Evolutionary conservation across 2,329 filamentous ascomycete genomes (phyloP).

Genomic region (Monilinia polystroma): DNA sequence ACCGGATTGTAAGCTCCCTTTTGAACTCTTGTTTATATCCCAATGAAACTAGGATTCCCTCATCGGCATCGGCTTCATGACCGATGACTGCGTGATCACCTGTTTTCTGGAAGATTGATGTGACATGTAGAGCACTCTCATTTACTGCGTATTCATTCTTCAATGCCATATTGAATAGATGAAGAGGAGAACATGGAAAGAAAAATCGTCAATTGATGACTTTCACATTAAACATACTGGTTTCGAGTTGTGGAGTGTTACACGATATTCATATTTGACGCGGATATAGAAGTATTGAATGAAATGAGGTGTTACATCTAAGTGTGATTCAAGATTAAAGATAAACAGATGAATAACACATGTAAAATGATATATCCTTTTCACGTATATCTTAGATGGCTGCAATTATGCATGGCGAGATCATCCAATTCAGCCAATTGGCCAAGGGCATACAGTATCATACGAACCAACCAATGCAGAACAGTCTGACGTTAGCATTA

Average conservation of each 20-base stretch:
- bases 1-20: constrained; percentile 36
- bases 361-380: not conserved
- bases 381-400: not conserved
- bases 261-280: not conserved
- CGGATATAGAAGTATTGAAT: not conserved
- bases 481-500: not conserved
- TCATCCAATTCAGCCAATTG: not conserved
- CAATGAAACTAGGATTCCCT: constrained; percentile 27
- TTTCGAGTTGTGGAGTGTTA: not conserved
- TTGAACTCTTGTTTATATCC: constrained; percentile 41
- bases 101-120: constrained; percentile 23
- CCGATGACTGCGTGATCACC: constrained; percentile 24
- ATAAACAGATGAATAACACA: not conserved
- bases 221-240: not conserved
- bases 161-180: not conserved
- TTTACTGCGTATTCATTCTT: constrained; percentile 17
- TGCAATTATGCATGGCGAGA: not conserved
- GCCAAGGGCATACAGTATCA: not conserved
- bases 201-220: not conserved
- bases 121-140: constrained; percentile 20
- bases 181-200: not conserved
- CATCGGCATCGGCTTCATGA: constrained; percentile 25
- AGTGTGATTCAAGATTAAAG: not conserved
- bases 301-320: not conserved
- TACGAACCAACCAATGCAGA: not conserved